phyloP scores from a whole-genome alignment of 768 basidiomycete genomes.

The Psilocybe azurescens region DNA sequence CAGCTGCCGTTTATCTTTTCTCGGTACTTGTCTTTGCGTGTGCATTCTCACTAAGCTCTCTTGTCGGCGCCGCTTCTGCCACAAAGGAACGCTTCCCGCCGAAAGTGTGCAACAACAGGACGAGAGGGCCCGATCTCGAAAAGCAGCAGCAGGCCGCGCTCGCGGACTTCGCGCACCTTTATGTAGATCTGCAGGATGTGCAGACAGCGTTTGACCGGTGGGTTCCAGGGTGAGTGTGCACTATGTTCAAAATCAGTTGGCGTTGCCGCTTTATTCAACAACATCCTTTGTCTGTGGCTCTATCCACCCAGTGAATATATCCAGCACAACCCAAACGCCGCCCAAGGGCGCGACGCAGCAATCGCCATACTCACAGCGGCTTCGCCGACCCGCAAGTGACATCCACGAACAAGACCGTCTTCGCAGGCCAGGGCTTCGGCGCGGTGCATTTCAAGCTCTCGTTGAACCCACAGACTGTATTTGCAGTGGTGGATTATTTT shows the following conservation, averaged over 20 bases:
- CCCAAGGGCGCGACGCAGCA: conserved; percentile 12
- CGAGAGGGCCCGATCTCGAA: conserved; percentile 11
- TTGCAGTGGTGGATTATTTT: conserved; percentile 11
- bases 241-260: neutral
- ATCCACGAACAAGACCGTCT: conserved; percentile 13
- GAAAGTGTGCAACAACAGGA: conserved; percentile 5
- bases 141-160: conserved; percentile 7
- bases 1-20: neutral
- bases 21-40: neutral
- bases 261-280: neutral
- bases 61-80: neutral
- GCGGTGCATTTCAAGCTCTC: conserved; percentile 13
- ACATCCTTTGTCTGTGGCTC: neutral
- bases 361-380: conserved; percentile 9
- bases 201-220: conserved; percentile 7
- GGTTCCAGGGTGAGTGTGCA: conserved; percentile 10
- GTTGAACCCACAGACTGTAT: neutral
- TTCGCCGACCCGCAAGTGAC: conserved; percentile 10
- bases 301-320: conserved; percentile 8
- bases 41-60: neutral
- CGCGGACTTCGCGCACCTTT: conserved; percentile 12
- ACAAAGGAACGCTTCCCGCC: conserved; percentile 2
- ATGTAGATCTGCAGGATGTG: conserved; percentile 9
- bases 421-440: conserved; percentile 14
- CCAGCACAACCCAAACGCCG: conserved; percentile 14